phyloP scores from a whole-genome alignment of 176 grass and related monocot genomes.

The Olyra latifolia region DNA sequence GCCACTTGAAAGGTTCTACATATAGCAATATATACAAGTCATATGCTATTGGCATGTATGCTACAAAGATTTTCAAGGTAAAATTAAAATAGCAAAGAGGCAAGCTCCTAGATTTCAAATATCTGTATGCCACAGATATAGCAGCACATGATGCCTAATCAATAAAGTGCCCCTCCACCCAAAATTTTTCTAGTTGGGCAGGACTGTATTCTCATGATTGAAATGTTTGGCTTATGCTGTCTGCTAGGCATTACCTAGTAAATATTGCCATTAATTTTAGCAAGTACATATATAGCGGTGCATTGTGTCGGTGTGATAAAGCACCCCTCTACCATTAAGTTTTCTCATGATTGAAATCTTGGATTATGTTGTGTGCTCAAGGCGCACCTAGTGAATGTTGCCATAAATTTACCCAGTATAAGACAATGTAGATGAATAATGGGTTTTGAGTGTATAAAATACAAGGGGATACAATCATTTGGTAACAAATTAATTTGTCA shows the following conservation, averaged over 20 bases:
- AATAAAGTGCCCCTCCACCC: not conserved
- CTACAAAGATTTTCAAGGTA: not conserved
- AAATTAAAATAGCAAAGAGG: not conserved
- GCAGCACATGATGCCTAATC: not conserved
- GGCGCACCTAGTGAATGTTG: not conserved
- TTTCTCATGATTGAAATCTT: not conserved
- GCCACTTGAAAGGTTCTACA: not conserved
- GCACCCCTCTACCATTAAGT: not conserved
- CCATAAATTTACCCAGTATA: not conserved
- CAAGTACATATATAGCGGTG: not conserved
- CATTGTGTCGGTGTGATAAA: not conserved
- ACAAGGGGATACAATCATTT: not conserved
- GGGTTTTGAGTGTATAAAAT: not conserved
- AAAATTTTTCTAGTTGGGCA: not conserved
- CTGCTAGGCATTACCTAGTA: not conserved
- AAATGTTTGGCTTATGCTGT: not conserved
- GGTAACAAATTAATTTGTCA: not conserved
- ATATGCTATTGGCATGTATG: not conserved
- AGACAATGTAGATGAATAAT: not conserved
- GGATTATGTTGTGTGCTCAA: not conserved
- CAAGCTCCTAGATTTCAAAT: not conserved
- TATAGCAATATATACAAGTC: not conserved
- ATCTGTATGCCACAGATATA: not conserved
- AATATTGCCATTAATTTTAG: not conserved
- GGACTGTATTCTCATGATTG: not conserved